A percentile compares a stretch with the other conserved stretches of the same genome.
These are phyloP conservation scores for Xylariaceae sp. DNA, from an alignment of 2,329 filamentous ascomycete genomes.

Conservation along the genomic window DNA sequence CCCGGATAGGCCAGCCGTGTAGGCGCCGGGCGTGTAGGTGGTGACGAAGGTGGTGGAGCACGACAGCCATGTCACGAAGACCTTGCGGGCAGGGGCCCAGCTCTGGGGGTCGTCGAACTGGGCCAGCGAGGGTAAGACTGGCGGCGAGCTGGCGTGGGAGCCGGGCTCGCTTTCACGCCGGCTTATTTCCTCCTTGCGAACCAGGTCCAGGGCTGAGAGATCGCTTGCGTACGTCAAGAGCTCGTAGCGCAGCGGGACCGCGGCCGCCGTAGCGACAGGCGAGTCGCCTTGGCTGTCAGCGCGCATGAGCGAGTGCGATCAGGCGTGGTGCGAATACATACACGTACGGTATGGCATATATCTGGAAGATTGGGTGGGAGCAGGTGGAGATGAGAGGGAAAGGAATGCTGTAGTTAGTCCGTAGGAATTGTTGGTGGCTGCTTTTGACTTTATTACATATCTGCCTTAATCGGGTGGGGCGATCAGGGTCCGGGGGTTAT, in stretches of 20 bases:
- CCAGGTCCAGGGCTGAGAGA: background rate
- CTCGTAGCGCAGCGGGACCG: background rate
- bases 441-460: background rate
- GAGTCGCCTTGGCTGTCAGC: background rate
- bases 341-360: background rate
- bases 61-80: slow-evolving; percentile 1
- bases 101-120: slow-evolving; percentile 1
- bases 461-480: too few species aligned
- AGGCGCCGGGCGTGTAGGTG: slow-evolving; percentile 4
- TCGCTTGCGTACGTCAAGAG: background rate
- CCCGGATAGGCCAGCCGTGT: background rate
- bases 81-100: background rate
- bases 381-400: background rate
- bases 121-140: background rate
- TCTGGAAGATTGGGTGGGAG: too few species aligned
- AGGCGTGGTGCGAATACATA: background rate
- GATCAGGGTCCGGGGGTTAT: too few species aligned
- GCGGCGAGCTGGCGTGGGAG: background rate
- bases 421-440: too few species aligned
- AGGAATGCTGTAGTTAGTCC: background rate
- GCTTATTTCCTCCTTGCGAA: background rate
- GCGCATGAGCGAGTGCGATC: background rate
- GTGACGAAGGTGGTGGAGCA: slow-evolving; percentile 6
- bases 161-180: background rate
- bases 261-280: background rate